Percentiles rank a stretch among this genome's conserved stretches.
Evolutionary conservation across 148 eudicot genomes (phyloP).

Genomic region (Rheum nobile): DNA sequence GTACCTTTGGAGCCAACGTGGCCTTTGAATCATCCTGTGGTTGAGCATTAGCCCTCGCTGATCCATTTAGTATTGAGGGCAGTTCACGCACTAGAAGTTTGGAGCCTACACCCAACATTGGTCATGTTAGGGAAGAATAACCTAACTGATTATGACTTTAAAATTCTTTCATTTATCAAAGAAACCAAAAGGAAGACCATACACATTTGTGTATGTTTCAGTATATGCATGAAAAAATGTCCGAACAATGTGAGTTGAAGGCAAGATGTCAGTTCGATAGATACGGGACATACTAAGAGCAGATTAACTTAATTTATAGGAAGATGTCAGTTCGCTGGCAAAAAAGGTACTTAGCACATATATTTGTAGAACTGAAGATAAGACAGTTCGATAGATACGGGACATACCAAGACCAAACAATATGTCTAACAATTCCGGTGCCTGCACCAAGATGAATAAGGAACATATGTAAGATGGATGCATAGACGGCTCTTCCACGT

Average conservation of each 20-base stretch:
- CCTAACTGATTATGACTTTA: not conserved
- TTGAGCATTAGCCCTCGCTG: slow-evolving; percentile 54
- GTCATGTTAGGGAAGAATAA: not conserved
- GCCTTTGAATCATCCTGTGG: slow-evolving; percentile 77
- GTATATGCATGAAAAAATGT: not conserved
- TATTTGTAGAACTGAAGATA: too few species aligned
- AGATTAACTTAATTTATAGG: not conserved
- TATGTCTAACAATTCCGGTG: slow-evolving; percentile 68
- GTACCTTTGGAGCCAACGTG: slow-evolving; percentile 90
- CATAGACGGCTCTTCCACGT: not conserved
- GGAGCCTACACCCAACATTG: slow-evolving; percentile 42
- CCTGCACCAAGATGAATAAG: slow-evolving; percentile 43
- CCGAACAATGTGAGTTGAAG: too few species aligned
- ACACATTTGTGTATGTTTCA: not conserved
- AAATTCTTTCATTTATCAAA: not conserved
- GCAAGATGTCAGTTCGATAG: too few species aligned
- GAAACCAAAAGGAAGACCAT: not conserved
- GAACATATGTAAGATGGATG: not conserved
- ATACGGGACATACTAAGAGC: too few species aligned
- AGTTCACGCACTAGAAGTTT: slow-evolving; percentile 72
- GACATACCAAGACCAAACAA: slow-evolving; percentile 62
- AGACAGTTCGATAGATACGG: slow-evolving; percentile 6
- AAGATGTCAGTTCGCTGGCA: not conserved
- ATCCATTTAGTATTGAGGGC: slow-evolving; percentile 83
- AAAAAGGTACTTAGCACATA: not conserved